These are phyloP conservation scores for Lecanoromycetidae sp. DNA, from an alignment of 2,329 filamentous ascomycete genomes.

Conservation along the genomic window DNA sequence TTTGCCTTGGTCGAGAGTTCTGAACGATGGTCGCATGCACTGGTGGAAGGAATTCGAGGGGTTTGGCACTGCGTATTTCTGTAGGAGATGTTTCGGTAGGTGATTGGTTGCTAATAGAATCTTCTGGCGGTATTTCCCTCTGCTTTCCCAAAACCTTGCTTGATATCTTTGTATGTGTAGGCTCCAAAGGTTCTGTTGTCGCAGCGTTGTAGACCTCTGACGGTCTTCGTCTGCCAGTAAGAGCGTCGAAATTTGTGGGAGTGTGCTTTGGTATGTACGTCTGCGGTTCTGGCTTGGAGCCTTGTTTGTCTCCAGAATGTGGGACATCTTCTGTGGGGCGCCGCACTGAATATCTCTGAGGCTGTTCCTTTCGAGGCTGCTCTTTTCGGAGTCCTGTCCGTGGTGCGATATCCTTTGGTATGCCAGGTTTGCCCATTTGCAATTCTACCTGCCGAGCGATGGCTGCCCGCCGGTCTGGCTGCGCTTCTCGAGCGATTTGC, in stretches of 20 bases:
- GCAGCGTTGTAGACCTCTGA: conserved; percentile 3
- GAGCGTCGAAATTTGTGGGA: conserved; percentile 17
- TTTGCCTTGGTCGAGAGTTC: conserved; percentile 7
- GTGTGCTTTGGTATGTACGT: conserved; percentile 16
- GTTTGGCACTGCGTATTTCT: conserved; percentile 1
- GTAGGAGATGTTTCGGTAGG: neutral
- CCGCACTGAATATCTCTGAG: conserved; percentile 11
- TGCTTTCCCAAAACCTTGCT: neutral
- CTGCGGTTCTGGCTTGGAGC: conserved; percentile 4
- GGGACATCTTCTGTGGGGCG: conserved; percentile 6
- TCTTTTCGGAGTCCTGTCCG: neutral
- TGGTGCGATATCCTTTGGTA: neutral
- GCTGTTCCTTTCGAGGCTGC: conserved; percentile 7
- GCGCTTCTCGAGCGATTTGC: neutral
- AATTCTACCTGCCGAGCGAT: neutral
- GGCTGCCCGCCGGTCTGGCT: conserved; percentile 3
- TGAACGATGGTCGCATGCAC: conserved; percentile 16
- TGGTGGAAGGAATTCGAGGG: conserved; percentile 5
- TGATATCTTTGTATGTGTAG: conserved; percentile 7
- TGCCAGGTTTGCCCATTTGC: neutral
- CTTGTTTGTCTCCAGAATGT: neutral
- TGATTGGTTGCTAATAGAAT: neutral
- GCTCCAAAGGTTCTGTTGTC: conserved; percentile 13
- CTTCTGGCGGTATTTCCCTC: neutral
- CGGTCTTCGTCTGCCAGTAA: conserved; percentile 8